phyloP scores from a whole-genome alignment of 75 land plant species.

The Pinus taeda region DNA sequence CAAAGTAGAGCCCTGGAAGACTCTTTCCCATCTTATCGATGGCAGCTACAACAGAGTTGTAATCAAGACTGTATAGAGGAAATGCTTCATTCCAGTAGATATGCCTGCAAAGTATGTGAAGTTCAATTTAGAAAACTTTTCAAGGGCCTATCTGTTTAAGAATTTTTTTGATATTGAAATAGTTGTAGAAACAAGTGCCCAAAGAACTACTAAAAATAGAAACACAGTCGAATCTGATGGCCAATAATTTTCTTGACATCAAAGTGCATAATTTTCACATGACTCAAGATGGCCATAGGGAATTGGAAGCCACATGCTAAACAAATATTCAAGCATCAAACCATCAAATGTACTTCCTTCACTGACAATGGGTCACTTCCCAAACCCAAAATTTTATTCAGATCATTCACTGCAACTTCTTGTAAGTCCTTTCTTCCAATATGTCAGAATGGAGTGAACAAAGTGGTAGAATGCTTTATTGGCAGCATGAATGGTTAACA shows the following conservation, averaged over 20 bases:
- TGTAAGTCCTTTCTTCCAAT: slow-evolving; percentile 61
- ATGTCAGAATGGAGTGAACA: neutral
- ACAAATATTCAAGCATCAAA: slow-evolving; percentile 3
- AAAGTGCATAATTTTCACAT: neutral
- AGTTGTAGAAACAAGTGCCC: neutral
- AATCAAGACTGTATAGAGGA: slow-evolving; percentile 77
- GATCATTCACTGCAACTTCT: slow-evolving; percentile 67
- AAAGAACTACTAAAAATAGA: neutral
- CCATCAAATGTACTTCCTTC: slow-evolving; percentile 45
- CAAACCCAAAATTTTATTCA: slow-evolving; percentile 62
- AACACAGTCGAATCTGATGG: neutral
- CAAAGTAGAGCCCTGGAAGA: slow-evolving; percentile 94
- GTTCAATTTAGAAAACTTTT: neutral
- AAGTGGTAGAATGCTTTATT: neutral
- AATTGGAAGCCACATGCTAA: neutral
- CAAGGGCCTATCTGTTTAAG: no score
- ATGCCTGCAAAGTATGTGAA: slow-evolving; percentile 59
- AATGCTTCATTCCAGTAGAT: slow-evolving; percentile 86
- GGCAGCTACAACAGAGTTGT: slow-evolving; percentile 61
- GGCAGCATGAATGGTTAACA: neutral
- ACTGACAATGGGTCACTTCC: slow-evolving; percentile 71
- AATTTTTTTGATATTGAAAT: neutral
- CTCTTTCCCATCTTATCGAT: slow-evolving; percentile 69
- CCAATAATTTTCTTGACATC: neutral
- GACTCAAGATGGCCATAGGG: neutral